Evolutionary conservation across 2,329 filamentous ascomycete species (phyloP).

Genomic region (Hymenoscyphus albidus): DNA sequence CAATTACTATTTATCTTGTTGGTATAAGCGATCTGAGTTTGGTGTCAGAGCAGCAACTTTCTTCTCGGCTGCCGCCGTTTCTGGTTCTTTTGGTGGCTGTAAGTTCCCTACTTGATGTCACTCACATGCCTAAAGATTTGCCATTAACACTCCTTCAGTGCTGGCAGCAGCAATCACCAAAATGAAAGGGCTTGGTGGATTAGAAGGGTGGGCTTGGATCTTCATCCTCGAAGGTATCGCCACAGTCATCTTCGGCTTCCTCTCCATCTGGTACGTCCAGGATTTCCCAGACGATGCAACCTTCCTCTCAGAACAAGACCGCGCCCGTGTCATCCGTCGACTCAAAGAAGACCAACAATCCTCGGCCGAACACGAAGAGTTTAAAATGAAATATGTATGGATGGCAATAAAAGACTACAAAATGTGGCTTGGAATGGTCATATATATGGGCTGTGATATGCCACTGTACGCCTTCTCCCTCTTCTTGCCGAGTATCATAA

Average conservation of each 20-base stretch:
- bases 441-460: slow-evolving; percentile 74
- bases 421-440: slow-evolving; percentile 68
- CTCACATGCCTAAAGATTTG: neutral
- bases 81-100: slow-evolving; percentile 70
- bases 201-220: slow-evolving; percentile 60
- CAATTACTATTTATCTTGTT: slow-evolving; percentile 78
- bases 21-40: slow-evolving; percentile 78
- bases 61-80: slow-evolving; percentile 77
- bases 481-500: slow-evolving; percentile 77
- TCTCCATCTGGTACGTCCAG: slow-evolving; percentile 73
- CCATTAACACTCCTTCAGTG: slow-evolving; percentile 34
- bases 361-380: slow-evolving; percentile 71
- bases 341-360: slow-evolving; percentile 68
- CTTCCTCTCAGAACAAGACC: slow-evolving; percentile 69
- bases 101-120: neutral
- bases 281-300: slow-evolving; percentile 76
- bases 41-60: slow-evolving; percentile 78
- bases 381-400: slow-evolving; percentile 69
- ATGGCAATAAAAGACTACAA: slow-evolving; percentile 77
- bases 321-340: slow-evolving; percentile 66
- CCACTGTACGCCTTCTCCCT: slow-evolving; percentile 72
- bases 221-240: slow-evolving; percentile 58
- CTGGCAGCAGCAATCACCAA: slow-evolving; percentile 67
- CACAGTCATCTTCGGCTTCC: slow-evolving; percentile 47
- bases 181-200: slow-evolving; percentile 60